Conservation (phyloP, 202 grass and related monocot genomes). For the Zizania palustris region DNA sequence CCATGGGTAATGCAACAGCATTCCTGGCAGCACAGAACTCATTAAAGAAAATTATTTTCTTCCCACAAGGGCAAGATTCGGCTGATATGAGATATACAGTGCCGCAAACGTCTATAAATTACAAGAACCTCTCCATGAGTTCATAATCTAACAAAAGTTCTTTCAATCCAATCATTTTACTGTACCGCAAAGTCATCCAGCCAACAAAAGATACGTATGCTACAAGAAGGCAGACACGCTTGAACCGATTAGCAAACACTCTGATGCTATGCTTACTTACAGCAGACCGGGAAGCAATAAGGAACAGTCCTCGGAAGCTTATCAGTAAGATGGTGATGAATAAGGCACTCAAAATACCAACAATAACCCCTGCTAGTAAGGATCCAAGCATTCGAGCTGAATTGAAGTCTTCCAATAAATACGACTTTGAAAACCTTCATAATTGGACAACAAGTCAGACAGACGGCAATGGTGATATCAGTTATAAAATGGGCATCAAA, state of each 20-base stretch:
- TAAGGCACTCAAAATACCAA: slow-evolving; percentile 62
- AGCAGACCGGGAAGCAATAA: slow-evolving; percentile 33
- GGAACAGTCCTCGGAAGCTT: slow-evolving; percentile 48
- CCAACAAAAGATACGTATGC: slow-evolving; percentile 79
- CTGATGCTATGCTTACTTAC: slow-evolving; percentile 49
- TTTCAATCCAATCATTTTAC: slow-evolving; percentile 80
- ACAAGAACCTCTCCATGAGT: slow-evolving; percentile 70
- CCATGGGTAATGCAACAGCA: too few species aligned
- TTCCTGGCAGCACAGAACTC: too few species aligned
- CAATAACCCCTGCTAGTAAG: slow-evolving; percentile 46
- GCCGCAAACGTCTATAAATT: slow-evolving; percentile 27
- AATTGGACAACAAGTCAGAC: slow-evolving; percentile 20
- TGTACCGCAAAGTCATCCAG: slow-evolving; percentile 84
- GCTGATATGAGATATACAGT: slow-evolving; percentile 43
- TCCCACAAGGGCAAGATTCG: not conserved
- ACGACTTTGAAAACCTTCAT: slow-evolving; percentile 59
- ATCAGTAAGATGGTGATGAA: slow-evolving; percentile 51
- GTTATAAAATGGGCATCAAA: slow-evolving; percentile 10
- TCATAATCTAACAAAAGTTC: slow-evolving; percentile 56
- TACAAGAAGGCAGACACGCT: slow-evolving; percentile 68
- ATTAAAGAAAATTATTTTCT: too few species aligned
- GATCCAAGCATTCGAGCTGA: slow-evolving; percentile 45
- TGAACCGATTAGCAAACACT: slow-evolving; percentile 43
- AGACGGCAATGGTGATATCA: slow-evolving; percentile 1
- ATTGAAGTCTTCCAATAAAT: slow-evolving; percentile 46